These are phyloP conservation scores for Oryza meyeriana DNA, from an alignment of 176 grass and related monocot genomes.

Conservation along the genomic window DNA sequence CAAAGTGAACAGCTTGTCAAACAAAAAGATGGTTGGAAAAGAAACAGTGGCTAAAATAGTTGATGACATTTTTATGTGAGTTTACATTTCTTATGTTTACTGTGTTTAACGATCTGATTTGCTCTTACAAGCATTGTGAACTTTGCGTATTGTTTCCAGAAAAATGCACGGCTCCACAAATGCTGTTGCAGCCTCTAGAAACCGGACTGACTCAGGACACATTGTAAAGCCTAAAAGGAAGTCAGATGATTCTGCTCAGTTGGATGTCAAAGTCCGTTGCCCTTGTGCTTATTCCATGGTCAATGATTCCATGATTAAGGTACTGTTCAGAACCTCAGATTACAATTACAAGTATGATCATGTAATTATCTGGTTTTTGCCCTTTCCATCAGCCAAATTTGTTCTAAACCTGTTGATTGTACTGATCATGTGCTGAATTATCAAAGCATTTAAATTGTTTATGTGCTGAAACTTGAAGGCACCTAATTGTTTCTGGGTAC, in stretches of 20 bases:
- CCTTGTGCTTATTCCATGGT: slow-evolving; percentile 56
- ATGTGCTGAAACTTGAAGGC: slow-evolving; percentile 16
- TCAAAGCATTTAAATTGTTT: slow-evolving; percentile 4
- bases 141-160: slow-evolving; percentile 48
- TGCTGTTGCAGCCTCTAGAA: slow-evolving; percentile 38
- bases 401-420: slow-evolving; percentile 7
- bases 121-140: slow-evolving; percentile 14
- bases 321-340: slow-evolving; percentile 22
- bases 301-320: slow-evolving; percentile 68
- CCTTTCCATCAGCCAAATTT: slow-evolving; percentile 9
- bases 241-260: slow-evolving; percentile 40
- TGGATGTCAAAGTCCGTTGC: slow-evolving; percentile 56
- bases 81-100: neutral
- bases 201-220: slow-evolving; percentile 28
- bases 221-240: slow-evolving; percentile 57
- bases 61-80: slow-evolving; percentile 64
- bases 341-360: slow-evolving; percentile 12
- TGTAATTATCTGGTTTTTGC: neutral
- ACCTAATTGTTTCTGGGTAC: slow-evolving; percentile 23
- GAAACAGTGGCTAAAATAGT: slow-evolving; percentile 59
- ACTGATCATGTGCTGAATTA: slow-evolving; percentile 7
- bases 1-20: slow-evolving; percentile 27
- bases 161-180: slow-evolving; percentile 67
- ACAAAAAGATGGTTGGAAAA: slow-evolving; percentile 35
- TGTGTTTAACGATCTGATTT: neutral